Evolutionary conservation across 2,329 filamentous ascomycete species (phyloP).

Genomic region (Stagonosporopsis vannaccii): DNA sequence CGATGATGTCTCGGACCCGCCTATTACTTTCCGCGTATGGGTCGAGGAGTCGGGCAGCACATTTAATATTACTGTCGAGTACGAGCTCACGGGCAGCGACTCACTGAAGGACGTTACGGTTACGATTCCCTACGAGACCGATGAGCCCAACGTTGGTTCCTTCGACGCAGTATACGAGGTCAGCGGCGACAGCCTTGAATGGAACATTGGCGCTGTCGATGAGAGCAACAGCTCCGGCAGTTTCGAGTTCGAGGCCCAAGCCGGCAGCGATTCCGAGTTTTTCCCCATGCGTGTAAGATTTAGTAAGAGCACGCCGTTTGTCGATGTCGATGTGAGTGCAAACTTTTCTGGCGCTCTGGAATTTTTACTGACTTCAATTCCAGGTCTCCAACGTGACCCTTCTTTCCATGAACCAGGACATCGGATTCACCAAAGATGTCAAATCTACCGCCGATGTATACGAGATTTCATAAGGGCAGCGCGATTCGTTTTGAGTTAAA

Average conservation of each 20-base stretch:
- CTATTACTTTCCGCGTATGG: conserved; percentile 97
- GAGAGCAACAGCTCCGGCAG: conserved; percentile 82
- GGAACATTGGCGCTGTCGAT: conserved; percentile 87
- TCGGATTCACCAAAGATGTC: conserved; percentile 83
- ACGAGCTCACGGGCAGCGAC: conserved; percentile 85
- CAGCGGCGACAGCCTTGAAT: conserved; percentile 89
- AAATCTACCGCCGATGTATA: conserved; percentile 80
- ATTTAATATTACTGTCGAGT: conserved; percentile 92
- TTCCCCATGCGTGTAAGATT: conserved; percentile 97
- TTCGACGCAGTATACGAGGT: conserved; percentile 96
- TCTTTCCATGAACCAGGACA: conserved; percentile 77
- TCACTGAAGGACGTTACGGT: conserved; percentile 84
- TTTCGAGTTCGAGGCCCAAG: conserved; percentile 94
- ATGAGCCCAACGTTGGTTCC: conserved; percentile 87
- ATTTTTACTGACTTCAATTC: conserved; percentile 34
- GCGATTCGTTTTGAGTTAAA: neutral
- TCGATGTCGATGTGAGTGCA: conserved; percentile 88
- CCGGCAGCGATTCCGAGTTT: conserved; percentile 89
- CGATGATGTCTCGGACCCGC: conserved; percentile 81
- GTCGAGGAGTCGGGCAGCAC: conserved; percentile 86
- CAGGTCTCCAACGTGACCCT: conserved; percentile 74
- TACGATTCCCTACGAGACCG: conserved; percentile 82
- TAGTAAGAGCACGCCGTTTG: conserved; percentile 82
- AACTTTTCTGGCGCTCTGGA: neutral
- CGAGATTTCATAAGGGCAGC: conserved; percentile 68